These are phyloP conservation scores for Nicotiana noctiflora DNA, from an alignment of 257 asterid genomes.

Conservation along the genomic window DNA sequence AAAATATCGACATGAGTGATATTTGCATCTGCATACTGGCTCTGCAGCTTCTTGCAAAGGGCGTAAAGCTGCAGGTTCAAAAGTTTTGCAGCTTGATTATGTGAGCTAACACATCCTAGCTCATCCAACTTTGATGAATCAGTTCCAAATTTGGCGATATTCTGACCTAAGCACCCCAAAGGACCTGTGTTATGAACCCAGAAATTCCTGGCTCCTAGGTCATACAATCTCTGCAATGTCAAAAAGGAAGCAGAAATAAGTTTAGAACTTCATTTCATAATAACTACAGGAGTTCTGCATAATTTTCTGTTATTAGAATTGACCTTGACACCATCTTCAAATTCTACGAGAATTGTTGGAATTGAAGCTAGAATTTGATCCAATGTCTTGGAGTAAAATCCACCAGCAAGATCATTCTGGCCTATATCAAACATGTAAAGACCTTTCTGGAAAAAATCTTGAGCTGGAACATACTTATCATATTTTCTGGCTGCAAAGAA, in stretches of 20 bases:
- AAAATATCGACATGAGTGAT: conserved; percentile 61
- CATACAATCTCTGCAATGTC: conserved; percentile 50
- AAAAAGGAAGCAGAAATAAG: background rate
- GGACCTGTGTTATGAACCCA: conserved; percentile 98
- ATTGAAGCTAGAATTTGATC: conserved; percentile 87
- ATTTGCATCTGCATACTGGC: conserved; percentile 63
- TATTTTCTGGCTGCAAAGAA: conserved; percentile 49
- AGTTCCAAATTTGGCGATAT: conserved; percentile 68
- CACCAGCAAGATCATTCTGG: conserved; percentile 94
- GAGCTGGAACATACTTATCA: conserved; percentile 61
- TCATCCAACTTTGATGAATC: conserved; percentile 85
- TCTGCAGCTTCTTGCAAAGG: conserved; percentile 63
- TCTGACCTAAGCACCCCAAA: conserved; percentile 85
- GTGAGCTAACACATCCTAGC: conserved; percentile 78
- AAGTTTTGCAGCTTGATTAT: conserved; percentile 78
- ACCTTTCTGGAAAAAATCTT: conserved; percentile 54
- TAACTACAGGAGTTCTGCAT: background rate
- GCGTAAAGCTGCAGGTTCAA: conserved; percentile 77
- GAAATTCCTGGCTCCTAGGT: conserved; percentile 75
- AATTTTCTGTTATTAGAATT: background rate
- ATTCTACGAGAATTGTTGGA: conserved; percentile 51
- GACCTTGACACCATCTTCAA: conserved; percentile 72
- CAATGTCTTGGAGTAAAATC: conserved; percentile 72
- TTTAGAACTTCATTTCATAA: background rate
- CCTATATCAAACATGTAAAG: conserved; percentile 95